Evolutionary conservation across 2,329 filamentous ascomycete genomes (phyloP).

Genomic region (Apiospora rasikravindrae): DNA sequence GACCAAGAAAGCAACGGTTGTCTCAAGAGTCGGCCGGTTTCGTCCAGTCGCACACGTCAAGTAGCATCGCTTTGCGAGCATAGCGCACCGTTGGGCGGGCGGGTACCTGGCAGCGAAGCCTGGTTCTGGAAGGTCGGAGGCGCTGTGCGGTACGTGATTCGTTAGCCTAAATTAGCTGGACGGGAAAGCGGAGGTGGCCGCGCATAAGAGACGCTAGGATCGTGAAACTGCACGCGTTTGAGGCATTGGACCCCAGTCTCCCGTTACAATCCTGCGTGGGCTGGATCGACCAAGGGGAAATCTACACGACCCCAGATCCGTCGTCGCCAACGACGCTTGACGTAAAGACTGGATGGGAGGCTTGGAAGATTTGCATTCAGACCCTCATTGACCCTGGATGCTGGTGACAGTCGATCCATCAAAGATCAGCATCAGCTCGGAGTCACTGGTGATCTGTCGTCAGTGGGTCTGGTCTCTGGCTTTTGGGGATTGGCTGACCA

Average conservation of each 20-base stretch:
- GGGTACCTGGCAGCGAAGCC: slow-evolving; percentile 3
- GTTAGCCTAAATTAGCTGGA: not conserved
- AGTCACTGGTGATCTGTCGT: not conserved
- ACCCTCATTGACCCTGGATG: not conserved
- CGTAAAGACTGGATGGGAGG: not conserved
- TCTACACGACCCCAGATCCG: slow-evolving; percentile 5
- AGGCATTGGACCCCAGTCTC: slow-evolving; percentile 1
- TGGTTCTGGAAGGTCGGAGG: not conserved
- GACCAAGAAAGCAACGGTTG: not conserved
- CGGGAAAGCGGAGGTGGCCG: not conserved
- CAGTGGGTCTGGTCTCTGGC: not conserved
- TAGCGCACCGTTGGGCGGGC: not conserved
- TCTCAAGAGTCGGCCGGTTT: slow-evolving; percentile 10
- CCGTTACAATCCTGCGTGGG: not conserved
- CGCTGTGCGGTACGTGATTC: not conserved
- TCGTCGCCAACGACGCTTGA: not conserved
- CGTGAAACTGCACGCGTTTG: slow-evolving; percentile 14
- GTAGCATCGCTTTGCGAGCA: not conserved
- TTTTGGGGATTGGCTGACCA: not conserved
- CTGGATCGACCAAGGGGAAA: not conserved
- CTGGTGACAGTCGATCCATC: not conserved
- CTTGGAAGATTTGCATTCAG: not conserved
- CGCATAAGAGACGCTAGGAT: slow-evolving; percentile 10
- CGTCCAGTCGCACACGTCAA: not conserved
- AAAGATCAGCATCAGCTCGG: not conserved